Base-by-base conservation (phyloP, 78 protist genomes). In the Guillardia theta region DNA sequence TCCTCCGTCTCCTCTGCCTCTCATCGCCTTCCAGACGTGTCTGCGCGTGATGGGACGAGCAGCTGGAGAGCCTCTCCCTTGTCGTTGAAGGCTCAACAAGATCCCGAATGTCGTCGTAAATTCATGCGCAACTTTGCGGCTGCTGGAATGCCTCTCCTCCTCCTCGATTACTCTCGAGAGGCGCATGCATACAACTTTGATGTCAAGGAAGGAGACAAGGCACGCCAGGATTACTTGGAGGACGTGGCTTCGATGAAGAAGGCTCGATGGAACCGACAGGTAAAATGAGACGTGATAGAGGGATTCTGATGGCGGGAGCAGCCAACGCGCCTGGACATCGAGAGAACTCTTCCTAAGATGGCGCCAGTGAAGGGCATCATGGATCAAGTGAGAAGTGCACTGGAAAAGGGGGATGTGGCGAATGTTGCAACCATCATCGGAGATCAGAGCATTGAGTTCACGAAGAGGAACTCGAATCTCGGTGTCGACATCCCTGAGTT, bases 251-350 rank as follows among this genome's bases (percentile, higher is more conserved):
- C 10, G 43, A 78, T 78, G 50, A 36, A 36, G 90, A 37, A 4
- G 8, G 90, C 90, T 2, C 90, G 90, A 0, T 78, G 48, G 45
- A 8, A 36, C 48, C 45, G 90, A 10, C 90, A 70, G 87, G 87
- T 70, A n/a, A n/a, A n/a, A n/a, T n/a, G n/a, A n/a, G n/a, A n/a
- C n/a, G n/a, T n/a, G n/a, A n/a, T n/a, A n/a, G n/a, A n/a, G 0
- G 0, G 33, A 9, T 70, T 70, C 10, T 70, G 78, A 12, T 24
- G n/a, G 27, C 10, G 78, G 8, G 87, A 3, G 87, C 87, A 78
- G 90, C 90, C 90, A 18, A 43, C 90, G 50, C 90, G 90, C 50
- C 90, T 78, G 0, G 90, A 78, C 24, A 48, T 78, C 30, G 44
- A 78, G 45, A 45, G 90, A 37, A 43, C n/a, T 78, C 53, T 78